Percentiles rank a stretch among this genome's conserved stretches.
Conservation (phyloP, 2,329 filamentous ascomycete species). For the Phoma sp. region DNA sequence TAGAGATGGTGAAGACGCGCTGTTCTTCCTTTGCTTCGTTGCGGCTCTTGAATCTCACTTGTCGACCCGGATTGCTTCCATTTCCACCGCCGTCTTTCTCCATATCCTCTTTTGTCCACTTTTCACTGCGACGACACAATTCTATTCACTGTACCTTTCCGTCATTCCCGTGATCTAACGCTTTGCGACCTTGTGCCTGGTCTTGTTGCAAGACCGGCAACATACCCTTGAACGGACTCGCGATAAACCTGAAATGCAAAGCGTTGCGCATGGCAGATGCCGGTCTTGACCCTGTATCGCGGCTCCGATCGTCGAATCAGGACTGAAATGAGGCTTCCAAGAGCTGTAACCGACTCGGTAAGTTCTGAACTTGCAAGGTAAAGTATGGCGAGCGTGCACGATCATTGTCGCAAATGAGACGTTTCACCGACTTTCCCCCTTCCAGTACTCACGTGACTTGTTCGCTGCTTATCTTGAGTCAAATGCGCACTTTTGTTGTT, state of each 20-base stretch:
- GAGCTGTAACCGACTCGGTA: constrained; percentile 6
- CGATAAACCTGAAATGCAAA: not conserved
- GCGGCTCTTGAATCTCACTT: not conserved
- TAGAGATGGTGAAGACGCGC: not conserved
- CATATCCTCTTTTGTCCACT: constrained; percentile 3
- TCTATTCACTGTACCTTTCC: not conserved
- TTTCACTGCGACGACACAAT: not conserved
- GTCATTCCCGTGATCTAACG: not conserved
- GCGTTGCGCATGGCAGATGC: not conserved
- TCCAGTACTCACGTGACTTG: constrained; percentile 7
- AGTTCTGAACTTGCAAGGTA: constrained; percentile 5
- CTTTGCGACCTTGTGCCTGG: not conserved
- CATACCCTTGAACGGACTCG: not conserved
- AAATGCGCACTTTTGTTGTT: constrained; percentile 5
- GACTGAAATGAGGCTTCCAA: not conserved
- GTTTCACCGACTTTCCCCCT: constrained; percentile 12
- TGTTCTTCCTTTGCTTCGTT: not conserved
- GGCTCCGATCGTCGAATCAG: not conserved
- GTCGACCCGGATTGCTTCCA: not conserved
- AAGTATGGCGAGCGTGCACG: constrained; percentile 18
- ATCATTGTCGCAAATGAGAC: constrained; percentile 12
- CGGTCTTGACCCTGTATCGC: constrained; percentile 1
- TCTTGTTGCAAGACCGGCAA: not conserved
- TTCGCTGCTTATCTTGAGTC: constrained; percentile 10
- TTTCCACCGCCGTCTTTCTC: not conserved